Evolutionary conservation across 2,329 filamentous ascomycete genomes (phyloP).

Genomic region (Clarireedia paspali): DNA sequence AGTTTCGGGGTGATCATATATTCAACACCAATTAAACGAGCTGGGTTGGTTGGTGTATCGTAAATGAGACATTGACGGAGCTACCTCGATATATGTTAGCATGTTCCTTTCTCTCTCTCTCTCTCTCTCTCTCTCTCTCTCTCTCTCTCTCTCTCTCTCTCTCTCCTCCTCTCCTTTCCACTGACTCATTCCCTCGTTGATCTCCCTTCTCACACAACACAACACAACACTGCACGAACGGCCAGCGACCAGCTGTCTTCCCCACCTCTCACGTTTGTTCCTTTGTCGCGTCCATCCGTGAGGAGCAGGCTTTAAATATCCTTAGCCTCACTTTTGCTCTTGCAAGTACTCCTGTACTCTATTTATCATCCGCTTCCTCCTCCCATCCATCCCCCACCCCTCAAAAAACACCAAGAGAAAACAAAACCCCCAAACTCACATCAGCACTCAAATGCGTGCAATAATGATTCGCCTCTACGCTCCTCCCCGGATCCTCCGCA

Average conservation of each 20-base stretch:
- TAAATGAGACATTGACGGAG: conserved; percentile 74
- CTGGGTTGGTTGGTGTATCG: conserved; percentile 58
- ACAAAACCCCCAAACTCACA: conserved; percentile 41
- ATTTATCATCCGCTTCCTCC: not conserved
- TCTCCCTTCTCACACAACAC: too few species aligned
- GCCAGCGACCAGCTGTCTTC: too few species aligned
- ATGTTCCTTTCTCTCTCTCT: not conserved
- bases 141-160: not conserved
- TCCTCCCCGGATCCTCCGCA: conserved; percentile 45
- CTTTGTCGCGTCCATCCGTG: too few species aligned
- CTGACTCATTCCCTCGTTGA: too few species aligned
- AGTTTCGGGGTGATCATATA: conserved; percentile 61
- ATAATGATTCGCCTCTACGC: conserved; percentile 77
- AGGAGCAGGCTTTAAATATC: too few species aligned
- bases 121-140: too few species aligned
- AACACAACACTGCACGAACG: too few species aligned
- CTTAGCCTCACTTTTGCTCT: too few species aligned
- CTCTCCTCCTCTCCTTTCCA: too few species aligned
- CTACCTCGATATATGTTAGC: not conserved
- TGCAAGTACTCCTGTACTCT: too few species aligned
- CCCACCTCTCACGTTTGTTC: too few species aligned
- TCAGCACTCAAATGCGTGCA: conserved; percentile 70
- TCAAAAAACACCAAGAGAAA: conserved; percentile 48
- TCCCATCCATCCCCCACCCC: not conserved
- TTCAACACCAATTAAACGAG: conserved; percentile 74